Evolutionary conservation across 768 basidiomycete genomes (phyloP), one percentile per base, ranked within the genome.

Genomic region (Rhizopogon vesiculosus): DNA sequence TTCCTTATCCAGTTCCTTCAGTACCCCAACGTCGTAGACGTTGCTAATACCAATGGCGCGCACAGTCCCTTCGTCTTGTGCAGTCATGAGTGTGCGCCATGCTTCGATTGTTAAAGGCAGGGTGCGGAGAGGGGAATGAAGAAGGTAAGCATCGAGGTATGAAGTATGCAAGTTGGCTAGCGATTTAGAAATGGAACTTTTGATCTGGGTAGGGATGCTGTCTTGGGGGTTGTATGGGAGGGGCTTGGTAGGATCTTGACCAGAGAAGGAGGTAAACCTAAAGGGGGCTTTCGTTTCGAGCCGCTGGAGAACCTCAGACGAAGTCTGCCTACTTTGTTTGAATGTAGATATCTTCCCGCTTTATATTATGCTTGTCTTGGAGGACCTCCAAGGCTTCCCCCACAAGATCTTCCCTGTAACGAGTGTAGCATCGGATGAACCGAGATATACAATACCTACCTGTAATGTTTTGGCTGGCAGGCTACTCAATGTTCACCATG

Each of bases 141-240:
- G 77, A 50, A 93, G 72, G 58, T 90, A 86, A 58, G 85, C 83
- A 65, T 93, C 92, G 53, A 94, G 70, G 64, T 89, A 91, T 8
- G 79, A 78, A 1, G 90, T 88, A 33, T 76, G 77, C 8, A 94
- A 78, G 61, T 93, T 86, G 48, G 68, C 64, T 45, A 93, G 76
- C 9, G 91, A 93, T 22, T 64, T 79, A 19, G 72, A 69, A 56
- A 90, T 79, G 16, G 89, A 92, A 1, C 78, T 60, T 8, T 69
- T 63, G 56, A 93, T 78, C 70, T 93, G 91, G 6, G 76, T 75
- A 10, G 73, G 68, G 54, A 90, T 70, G 1, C 79, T 55, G 45
- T 77, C 73, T 3, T 67, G 66, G 5, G 82, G 78, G 58, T 88
- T 76, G 70, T 93, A 93, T 0, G 92, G 92, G 42, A 93, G 72